Evolutionary conservation across 1,284 basidiomycete genomes (phyloP), one percentile per base, ranked within the genome.

Genomic region (Tilletia caries): DNA sequence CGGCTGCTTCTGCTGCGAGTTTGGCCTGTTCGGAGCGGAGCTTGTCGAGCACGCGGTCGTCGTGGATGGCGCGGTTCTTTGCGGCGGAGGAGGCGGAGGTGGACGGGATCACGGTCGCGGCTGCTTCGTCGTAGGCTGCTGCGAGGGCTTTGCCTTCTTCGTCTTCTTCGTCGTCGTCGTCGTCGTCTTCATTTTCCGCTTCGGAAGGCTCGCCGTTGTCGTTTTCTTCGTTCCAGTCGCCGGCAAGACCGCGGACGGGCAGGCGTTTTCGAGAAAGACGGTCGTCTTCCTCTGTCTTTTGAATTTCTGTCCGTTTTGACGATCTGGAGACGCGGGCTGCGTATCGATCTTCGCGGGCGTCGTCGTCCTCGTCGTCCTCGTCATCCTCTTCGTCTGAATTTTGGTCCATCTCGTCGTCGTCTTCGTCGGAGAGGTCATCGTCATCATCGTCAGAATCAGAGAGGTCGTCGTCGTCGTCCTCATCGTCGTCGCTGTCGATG

Each of bases 401-500:
- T n/a, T n/a, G n/a, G n/a, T n/a, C n/a, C n/a, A n/a, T n/a, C n/a
- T n/a, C 33, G 41, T 67, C 66, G 25, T 43, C 50, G 3, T 75
- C 70, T 37, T 73, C 71, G 66, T 74, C 74, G 25, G 60, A 52
- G 66, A 65, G 12, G 44, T 75, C 71, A 4, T 69, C 73, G 29
- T 75, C 71, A 2, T 70, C 50, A 33, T 78, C 73, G 41, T 74
- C 73, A 25, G 70, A 66, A 27, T 68, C 73, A 46, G 27, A 23
- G 13, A 37, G 65, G 5, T 68, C 65, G 12, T 62, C 68, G 15
- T 66, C 68, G 12, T 71, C 71, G 33, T 73, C 71, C 34, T 77
- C 71, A 43, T 68, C 92, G 80, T 86, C 87, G 69, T 86, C 89
- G 10, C 48, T 37, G 50, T 25, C 33, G 23, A 48, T 29, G n/a